A percentile compares a stretch with the other conserved stretches of the same genome.
Evolutionary conservation across 129 eudicot genomes (phyloP).

Genomic region (Pulicaria dysenterica): DNA sequence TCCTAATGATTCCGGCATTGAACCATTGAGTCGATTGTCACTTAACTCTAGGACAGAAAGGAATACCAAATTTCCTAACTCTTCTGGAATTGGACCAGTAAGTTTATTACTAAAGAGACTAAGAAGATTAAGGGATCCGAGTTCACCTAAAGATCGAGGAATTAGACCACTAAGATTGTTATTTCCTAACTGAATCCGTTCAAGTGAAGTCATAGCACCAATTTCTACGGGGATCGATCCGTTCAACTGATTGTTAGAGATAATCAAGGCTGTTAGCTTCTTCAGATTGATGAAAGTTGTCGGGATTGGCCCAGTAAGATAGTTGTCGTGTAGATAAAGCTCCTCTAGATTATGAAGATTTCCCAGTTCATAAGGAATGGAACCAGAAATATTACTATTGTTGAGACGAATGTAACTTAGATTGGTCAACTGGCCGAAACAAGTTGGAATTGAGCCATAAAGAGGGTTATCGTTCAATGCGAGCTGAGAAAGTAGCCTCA

Average conservation of each 20-base stretch:
- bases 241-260: slow-evolving; percentile 19
- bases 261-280: not conserved
- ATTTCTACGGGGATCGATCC: slow-evolving; percentile 46
- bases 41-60: slow-evolving; percentile 25
- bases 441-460: slow-evolving; percentile 21
- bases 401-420: not conserved
- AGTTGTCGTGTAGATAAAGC: slow-evolving; percentile 23
- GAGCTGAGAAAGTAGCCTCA: slow-evolving; percentile 19
- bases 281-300: slow-evolving; percentile 30
- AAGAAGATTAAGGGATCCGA: slow-evolving; percentile 16
- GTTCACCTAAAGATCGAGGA: slow-evolving; percentile 26
- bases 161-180: slow-evolving; percentile 36
- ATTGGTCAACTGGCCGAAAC: slow-evolving; percentile 14
- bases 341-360: slow-evolving; percentile 21
- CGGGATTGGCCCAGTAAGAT: slow-evolving; percentile 41
- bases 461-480: slow-evolving; percentile 11
- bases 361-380: slow-evolving; percentile 18
- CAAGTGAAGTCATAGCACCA: slow-evolving; percentile 36
- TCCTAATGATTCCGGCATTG: slow-evolving; percentile 44
- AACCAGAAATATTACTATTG: slow-evolving; percentile 5
- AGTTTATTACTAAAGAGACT: slow-evolving; percentile 25
- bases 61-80: slow-evolving; percentile 22
- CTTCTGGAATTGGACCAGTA: slow-evolving; percentile 41
- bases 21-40: slow-evolving; percentile 30
- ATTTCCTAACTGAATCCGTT: not conserved